Conservation (phyloP, 345 rosid species). For the Mercurialis annua region DNA sequence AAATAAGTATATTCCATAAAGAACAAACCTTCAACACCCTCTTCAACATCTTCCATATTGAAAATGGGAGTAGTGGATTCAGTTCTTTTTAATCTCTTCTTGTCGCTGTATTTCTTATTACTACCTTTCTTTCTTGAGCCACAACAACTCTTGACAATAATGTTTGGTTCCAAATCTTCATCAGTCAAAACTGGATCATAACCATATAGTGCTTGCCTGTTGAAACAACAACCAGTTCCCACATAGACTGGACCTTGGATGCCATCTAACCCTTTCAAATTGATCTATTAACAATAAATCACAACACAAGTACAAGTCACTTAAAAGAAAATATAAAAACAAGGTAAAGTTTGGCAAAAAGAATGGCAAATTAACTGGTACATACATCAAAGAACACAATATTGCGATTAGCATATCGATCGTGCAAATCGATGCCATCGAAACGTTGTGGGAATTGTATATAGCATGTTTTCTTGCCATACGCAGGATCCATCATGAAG, state of each 20-base stretch:
- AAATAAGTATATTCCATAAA: not conserved
- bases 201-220: slow-evolving; percentile 97
- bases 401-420: slow-evolving; percentile 99
- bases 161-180: slow-evolving; percentile 92
- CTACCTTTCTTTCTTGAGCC: slow-evolving; percentile 88
- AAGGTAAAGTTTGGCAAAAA: not conserved
- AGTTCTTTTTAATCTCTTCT: slow-evolving; percentile 76
- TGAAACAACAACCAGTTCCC: slow-evolving; percentile 99
- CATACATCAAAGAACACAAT: slow-evolving; percentile 97
- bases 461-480: slow-evolving; percentile 93
- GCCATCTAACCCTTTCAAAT: slow-evolving; percentile 97
- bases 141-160: slow-evolving; percentile 93
- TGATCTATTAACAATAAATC: slow-evolving; percentile 55
- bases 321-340: not conserved
- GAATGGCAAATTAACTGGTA: slow-evolving; percentile 17
- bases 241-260: slow-evolving; percentile 99
- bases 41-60: slow-evolving; percentile 98
- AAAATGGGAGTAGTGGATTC: slow-evolving; percentile 95
- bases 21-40: slow-evolving; percentile 90
- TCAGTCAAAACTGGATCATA: slow-evolving; percentile 97
- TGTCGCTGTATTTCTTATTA: slow-evolving; percentile 73
- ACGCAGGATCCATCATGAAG: slow-evolving; percentile 94
- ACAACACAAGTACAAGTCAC: slow-evolving; percentile 9
- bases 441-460: slow-evolving; percentile 99
- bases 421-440: slow-evolving; percentile 98